These are phyloP conservation scores for Fragaria iinumae DNA, from an alignment of 306 rosid genomes.

Conservation along the genomic window DNA sequence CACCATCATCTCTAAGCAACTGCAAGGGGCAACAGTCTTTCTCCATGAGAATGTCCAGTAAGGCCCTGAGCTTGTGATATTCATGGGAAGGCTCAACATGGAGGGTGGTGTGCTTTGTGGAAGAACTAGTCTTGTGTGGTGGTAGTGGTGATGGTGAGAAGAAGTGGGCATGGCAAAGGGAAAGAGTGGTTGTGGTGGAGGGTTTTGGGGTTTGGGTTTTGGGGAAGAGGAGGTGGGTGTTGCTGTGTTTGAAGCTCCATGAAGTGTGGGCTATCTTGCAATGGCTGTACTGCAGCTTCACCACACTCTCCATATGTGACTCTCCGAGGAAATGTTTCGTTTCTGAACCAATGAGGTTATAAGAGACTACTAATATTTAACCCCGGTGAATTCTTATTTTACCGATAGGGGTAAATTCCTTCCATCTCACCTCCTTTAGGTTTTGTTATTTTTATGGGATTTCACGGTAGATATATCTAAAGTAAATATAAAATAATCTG, in stretches of 20 bases:
- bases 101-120: slow-evolving; percentile 47
- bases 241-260: slow-evolving; percentile 12
- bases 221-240: not conserved
- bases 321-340: too few species aligned
- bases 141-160: slow-evolving; percentile 8
- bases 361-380: too few species aligned
- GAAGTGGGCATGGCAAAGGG: slow-evolving; percentile 12
- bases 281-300: not conserved
- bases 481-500: too few species aligned
- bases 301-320: not conserved
- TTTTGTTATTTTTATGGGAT: too few species aligned
- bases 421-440: too few species aligned
- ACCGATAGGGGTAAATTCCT: too few species aligned
- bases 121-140: slow-evolving; percentile 24
- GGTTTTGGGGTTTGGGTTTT: slow-evolving; percentile 9
- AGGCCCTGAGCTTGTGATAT: slow-evolving; percentile 39
- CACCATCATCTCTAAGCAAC: slow-evolving; percentile 50
- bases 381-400: too few species aligned
- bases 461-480: too few species aligned
- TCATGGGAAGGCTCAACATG: slow-evolving; percentile 50
- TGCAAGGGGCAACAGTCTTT: slow-evolving; percentile 36
- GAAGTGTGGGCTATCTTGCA: slow-evolving; percentile 1
- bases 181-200: not conserved
- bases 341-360: too few species aligned
- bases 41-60: slow-evolving; percentile 40